Evolutionary conservation across 805 yeast species (phyloP), one percentile per base, ranked within the genome.

Genomic region (Candida vartiovaarae): DNA sequence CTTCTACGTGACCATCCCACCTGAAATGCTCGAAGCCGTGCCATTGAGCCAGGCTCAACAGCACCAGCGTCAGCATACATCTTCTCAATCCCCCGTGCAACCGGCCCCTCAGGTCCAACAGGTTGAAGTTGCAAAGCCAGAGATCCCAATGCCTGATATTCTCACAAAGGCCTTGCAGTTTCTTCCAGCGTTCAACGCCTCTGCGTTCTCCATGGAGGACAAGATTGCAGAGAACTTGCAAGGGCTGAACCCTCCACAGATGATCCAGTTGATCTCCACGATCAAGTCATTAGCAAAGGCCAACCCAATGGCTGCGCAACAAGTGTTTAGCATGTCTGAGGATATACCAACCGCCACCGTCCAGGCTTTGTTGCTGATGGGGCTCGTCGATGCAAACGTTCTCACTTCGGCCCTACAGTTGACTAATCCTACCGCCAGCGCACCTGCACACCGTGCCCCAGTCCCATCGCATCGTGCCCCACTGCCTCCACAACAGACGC

Each of bases 311-410:
- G 61, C 82, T 48, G 80, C 80, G 24, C 68, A 74, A 43, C 74
- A 73, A 45, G 67, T 82, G 45, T 67, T 78, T 53, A 69, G 67
- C 43, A 64, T 75, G 53, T 64, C 78, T 50, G 80, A 80, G 15
- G 63, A 78, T 39, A 64, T 84, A 35, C 82, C 89, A 3, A 65
- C 78, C 3, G 73, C 85, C 2, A 80, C 86, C 2, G 78, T 90
- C 0, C 93, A 84, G 58, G 84, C 89, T 3, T 66, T 84, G 48
- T 63, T 84, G 20, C 68, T 83, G 39, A 84, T 84, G 90, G 95
- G 93, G 1, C 71, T 84, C 36, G 76, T 84, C 24, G 85, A 83
- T 57, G 69, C 72, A 33, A 79, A 76, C 37, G 83, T 81, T n/a
- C 77, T 84, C n/a, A 70, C 71, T 32, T 76, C 78, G 47, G 76